Conservation (phyloP, 2,329 filamentous ascomycete species). For the Aspergillus thermomutatus region DNA sequence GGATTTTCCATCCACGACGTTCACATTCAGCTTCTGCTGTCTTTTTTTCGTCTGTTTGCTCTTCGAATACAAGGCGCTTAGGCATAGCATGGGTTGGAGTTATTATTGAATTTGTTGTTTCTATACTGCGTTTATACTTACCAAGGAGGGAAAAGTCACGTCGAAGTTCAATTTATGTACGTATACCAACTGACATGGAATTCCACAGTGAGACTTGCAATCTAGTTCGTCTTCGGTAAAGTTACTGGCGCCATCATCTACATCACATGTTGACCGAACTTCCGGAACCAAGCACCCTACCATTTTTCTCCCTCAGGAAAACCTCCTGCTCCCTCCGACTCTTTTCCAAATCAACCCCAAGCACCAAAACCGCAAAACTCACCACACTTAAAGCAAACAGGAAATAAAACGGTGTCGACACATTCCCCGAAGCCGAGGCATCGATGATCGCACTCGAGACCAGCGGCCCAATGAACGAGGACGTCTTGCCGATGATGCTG, state of each 20-base stretch:
- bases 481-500: slow-evolving; percentile 66
- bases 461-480: slow-evolving; percentile 64
- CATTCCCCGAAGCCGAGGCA: slow-evolving; percentile 52
- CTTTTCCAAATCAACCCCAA: slow-evolving; percentile 60
- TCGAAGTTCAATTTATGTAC: neutral
- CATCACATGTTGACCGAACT: neutral
- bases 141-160: neutral
- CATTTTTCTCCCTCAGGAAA: slow-evolving; percentile 45
- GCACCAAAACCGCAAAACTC: slow-evolving; percentile 52
- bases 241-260: neutral
- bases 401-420: slow-evolving; percentile 64
- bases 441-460: slow-evolving; percentile 70
- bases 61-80: slow-evolving; percentile 27
- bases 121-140: neutral
- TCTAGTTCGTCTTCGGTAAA: neutral
- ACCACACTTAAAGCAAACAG: slow-evolving; percentile 57
- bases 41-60: slow-evolving; percentile 1
- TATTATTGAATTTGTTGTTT: slow-evolving; percentile 20
- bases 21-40: slow-evolving; percentile 4
- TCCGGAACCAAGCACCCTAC: neutral
- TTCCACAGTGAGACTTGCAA: neutral
- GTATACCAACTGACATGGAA: neutral
- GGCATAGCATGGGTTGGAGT: slow-evolving; percentile 39
- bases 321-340: slow-evolving; percentile 57
- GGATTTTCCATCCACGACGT: slow-evolving; percentile 14